phyloP scores from a whole-genome alignment of 148 eudicot genomes.

The Camellia japonica region DNA sequence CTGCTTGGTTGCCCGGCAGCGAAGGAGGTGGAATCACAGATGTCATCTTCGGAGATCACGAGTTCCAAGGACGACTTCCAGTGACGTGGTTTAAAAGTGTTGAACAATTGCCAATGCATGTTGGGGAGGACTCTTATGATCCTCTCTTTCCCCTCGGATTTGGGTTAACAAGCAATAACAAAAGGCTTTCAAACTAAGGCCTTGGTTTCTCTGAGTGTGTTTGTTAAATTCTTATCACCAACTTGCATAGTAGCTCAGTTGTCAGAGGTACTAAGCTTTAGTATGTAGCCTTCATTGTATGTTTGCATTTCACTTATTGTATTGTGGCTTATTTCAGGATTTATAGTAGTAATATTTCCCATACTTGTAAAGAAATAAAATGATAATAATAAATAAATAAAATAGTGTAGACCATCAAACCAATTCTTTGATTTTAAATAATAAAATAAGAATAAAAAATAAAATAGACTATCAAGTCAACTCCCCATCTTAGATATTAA shows the following conservation, averaged over 20 bases:
- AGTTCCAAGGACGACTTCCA: slow-evolving; percentile 74
- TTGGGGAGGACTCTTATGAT: slow-evolving; percentile 45
- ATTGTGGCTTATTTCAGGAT: no score
- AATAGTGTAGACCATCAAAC: no score
- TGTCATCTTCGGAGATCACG: slow-evolving; percentile 76
- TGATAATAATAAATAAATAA: no score
- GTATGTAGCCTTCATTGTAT: background rate
- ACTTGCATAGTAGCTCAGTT: no score
- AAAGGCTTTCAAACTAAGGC: slow-evolving; percentile 16
- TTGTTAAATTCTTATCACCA: no score
- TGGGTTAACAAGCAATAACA: slow-evolving; percentile 56
- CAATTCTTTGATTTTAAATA: no score
- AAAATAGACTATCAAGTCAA: no score
- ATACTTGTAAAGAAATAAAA: no score
- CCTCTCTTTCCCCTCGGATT: slow-evolving; percentile 82
- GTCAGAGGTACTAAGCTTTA: background rate
- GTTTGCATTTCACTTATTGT: background rate
- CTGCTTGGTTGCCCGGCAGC: slow-evolving; percentile 93
- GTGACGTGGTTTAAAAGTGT: slow-evolving; percentile 78
- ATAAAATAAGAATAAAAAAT: no score
- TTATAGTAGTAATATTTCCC: no score
- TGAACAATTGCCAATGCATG: slow-evolving; percentile 64
- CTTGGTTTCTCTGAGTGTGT: no score
- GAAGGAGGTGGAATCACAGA: slow-evolving; percentile 88
- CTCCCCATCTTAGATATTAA: no score